phyloP scores from a whole-genome alignment of 78 protist genomes.

The Dictyostelium brefeldianum region DNA sequence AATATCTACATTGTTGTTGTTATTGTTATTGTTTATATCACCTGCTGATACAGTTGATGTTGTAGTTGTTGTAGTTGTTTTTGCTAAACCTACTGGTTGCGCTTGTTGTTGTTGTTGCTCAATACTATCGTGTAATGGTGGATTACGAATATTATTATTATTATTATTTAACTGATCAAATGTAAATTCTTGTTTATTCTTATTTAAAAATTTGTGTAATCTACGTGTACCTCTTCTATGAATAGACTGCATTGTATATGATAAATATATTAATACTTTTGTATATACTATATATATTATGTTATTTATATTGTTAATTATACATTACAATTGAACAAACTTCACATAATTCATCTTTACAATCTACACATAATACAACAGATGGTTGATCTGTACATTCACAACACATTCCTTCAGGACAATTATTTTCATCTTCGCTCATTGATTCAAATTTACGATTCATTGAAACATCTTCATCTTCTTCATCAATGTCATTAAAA shows the following conservation, averaged over 20 bases:
- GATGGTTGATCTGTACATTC: constrained; percentile 77
- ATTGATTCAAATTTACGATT: neutral
- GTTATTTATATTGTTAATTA: no score
- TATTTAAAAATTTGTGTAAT: neutral
- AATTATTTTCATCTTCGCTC: neutral
- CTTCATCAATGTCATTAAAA: constrained; percentile 46
- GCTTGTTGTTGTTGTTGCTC: neutral
- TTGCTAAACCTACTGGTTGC: neutral
- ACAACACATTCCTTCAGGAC: constrained; percentile 56
- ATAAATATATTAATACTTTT: no score
- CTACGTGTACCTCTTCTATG: constrained; percentile 65
- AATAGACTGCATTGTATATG: no score
- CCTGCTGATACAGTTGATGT: neutral
- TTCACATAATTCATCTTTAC: constrained; percentile 62
- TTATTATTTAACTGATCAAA: neutral
- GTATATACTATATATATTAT: no score
- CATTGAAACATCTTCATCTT: constrained; percentile 2
- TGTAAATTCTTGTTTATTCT: neutral
- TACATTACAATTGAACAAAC: constrained; percentile 68
- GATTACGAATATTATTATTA: neutral
- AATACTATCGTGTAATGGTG: neutral
- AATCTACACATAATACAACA: constrained; percentile 10
- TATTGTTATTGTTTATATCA: neutral
- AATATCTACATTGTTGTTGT: neutral
- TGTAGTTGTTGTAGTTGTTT: neutral